Conservation (phyloP, 1,284 basidiomycete genomes). For the Testicularia cyperi region DNA sequence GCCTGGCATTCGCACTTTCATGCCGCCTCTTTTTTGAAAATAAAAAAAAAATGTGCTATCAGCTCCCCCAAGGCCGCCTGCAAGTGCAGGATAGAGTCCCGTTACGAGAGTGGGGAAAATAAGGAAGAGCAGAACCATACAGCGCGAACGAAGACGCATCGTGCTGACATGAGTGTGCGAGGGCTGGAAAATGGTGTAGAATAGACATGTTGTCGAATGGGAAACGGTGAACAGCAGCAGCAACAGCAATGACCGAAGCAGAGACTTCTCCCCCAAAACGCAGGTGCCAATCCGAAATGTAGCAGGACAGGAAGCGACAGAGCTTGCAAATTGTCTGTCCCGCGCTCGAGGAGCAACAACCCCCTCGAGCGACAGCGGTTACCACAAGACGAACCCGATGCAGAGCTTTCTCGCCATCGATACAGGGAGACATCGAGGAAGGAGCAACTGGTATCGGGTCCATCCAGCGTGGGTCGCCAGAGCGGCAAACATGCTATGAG, state of each 20-base stretch:
- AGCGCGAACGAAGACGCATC: background rate
- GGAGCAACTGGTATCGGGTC: too few species aligned
- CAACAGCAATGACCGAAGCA: constrained; percentile 6
- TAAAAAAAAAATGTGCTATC: too few species aligned
- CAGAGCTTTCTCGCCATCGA: background rate
- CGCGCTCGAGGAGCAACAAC: background rate
- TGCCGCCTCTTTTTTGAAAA: too few species aligned
- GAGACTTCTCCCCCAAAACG: constrained; percentile 3
- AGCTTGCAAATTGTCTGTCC: constrained; percentile 34
- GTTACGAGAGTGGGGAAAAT: background rate
- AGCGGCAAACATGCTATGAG: constrained; percentile 5
- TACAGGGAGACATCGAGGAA: too few species aligned
- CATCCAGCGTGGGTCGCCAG: constrained; percentile 36
- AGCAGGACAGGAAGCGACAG: constrained; percentile 23
- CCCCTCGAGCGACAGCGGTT: constrained; percentile 12
- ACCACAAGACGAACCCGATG: constrained; percentile 3
- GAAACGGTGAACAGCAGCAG: constrained; percentile 1
- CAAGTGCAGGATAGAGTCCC: too few species aligned
- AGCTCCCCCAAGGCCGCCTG: too few species aligned
- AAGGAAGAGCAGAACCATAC: background rate
- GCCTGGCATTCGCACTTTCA: too few species aligned
- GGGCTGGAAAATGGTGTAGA: background rate
- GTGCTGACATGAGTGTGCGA: background rate
- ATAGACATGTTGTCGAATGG: background rate
- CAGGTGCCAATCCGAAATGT: background rate